Conservation (phyloP, 805 yeast species). For the Starmerella bombicola region DNA sequence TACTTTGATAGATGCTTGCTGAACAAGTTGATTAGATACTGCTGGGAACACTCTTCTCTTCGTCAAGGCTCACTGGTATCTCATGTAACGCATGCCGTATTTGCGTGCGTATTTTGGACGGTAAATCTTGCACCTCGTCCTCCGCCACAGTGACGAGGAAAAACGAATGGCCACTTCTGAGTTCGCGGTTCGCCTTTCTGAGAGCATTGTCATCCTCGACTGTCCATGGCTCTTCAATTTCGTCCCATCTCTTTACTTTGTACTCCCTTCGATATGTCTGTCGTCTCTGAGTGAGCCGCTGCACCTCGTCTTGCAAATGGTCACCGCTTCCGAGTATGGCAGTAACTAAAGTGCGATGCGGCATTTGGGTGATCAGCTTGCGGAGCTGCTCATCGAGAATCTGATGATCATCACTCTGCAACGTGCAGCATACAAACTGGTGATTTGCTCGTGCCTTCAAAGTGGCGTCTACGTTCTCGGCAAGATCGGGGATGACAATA, state of each 20-base stretch:
- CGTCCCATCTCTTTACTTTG: constrained; percentile 34
- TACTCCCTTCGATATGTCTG: constrained; percentile 35
- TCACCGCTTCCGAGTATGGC: constrained; percentile 41
- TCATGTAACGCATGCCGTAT: too few species aligned
- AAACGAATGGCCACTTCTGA: constrained; percentile 51
- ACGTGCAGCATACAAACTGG: constrained; percentile 8
- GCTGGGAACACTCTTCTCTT: too few species aligned
- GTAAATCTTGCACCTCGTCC: neutral
- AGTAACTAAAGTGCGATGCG: constrained; percentile 48
- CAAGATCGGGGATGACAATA: constrained; percentile 25
- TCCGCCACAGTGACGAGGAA: constrained; percentile 30
- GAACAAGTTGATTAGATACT: too few species aligned
- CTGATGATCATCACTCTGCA: neutral
- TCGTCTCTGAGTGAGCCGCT: constrained; percentile 35
- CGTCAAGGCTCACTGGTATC: too few species aligned
- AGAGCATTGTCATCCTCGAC: constrained; percentile 38
- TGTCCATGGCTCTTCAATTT: constrained; percentile 41
- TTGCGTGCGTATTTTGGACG: neutral
- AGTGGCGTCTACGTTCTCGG: constrained; percentile 3
- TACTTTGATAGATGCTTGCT: too few species aligned
- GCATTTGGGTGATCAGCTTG: constrained; percentile 40
- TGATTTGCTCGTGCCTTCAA: neutral
- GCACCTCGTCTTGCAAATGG: constrained; percentile 43
- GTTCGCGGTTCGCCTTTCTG: constrained; percentile 36
- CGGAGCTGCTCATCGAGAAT: constrained; percentile 36